Percentiles rank a stretch among this genome's conserved stretches.
These are phyloP conservation scores for Dendrothele bispora DNA, from an alignment of 768 basidiomycete species.

Conservation along the genomic window DNA sequence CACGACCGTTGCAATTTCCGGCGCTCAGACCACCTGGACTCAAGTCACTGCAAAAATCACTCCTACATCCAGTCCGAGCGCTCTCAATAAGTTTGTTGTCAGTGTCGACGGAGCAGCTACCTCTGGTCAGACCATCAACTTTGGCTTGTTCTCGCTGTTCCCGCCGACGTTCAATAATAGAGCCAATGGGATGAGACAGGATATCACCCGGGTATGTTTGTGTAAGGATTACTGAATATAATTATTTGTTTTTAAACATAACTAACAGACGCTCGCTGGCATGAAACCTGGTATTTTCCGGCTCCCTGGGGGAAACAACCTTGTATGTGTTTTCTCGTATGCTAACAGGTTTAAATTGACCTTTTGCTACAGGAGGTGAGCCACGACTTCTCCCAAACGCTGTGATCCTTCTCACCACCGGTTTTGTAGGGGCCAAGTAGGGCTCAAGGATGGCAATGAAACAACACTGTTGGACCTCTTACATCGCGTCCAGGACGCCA, in stretches of 20 bases:
- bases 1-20: slow-evolving; percentile 34
- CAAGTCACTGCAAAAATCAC: slow-evolving; percentile 43
- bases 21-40: slow-evolving; percentile 49
- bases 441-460: slow-evolving; percentile 64
- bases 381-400: background rate
- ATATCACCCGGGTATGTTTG: slow-evolving; percentile 51
- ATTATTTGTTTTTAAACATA: background rate
- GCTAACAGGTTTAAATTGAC: slow-evolving; percentile 7
- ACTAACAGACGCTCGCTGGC: slow-evolving; percentile 45
- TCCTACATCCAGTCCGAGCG: slow-evolving; percentile 39
- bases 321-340: slow-evolving; percentile 36
- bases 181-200: slow-evolving; percentile 59
- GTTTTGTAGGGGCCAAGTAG: slow-evolving; percentile 53
- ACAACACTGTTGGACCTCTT: slow-evolving; percentile 60
- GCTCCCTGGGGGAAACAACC: slow-evolving; percentile 68
- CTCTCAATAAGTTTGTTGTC: slow-evolving; percentile 50
- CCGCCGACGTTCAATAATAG: slow-evolving; percentile 67
- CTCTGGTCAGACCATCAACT: slow-evolving; percentile 48
- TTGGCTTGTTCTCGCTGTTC: slow-evolving; percentile 64
- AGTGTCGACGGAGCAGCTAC: slow-evolving; percentile 47
- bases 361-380: slow-evolving; percentile 33
- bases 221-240: too few relatives aligned
- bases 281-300: slow-evolving; percentile 64
- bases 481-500: slow-evolving; percentile 36
- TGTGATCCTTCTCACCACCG: too few relatives aligned